These are phyloP conservation scores for Neoboletus magnificus DNA, from an alignment of 768 basidiomycete species.

Conservation along the genomic window DNA sequence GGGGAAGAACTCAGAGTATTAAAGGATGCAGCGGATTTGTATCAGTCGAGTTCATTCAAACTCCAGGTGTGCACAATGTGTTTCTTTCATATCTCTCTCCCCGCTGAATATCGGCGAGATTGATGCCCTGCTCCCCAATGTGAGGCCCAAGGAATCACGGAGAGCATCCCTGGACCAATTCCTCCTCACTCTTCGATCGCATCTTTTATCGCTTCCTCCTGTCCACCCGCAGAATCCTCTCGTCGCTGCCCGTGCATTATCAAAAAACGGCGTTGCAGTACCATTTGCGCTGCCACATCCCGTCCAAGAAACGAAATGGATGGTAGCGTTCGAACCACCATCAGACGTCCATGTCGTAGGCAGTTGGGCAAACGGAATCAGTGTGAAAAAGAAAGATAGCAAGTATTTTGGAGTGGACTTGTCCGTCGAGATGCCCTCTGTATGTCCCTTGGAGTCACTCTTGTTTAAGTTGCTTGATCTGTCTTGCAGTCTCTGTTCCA, in stretches of 20 bases:
- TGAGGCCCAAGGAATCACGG: slow-evolving; percentile 57
- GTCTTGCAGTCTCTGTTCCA: slow-evolving; percentile 69
- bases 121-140: slow-evolving; percentile 74
- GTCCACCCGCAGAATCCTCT: slow-evolving; percentile 63
- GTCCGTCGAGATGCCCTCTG: slow-evolving; percentile 83
- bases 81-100: neutral
- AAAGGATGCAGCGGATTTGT: slow-evolving; percentile 72
- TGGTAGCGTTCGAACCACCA: slow-evolving; percentile 76
- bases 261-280: slow-evolving; percentile 55
- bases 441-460: slow-evolving; percentile 35
- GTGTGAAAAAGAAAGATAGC: slow-evolving; percentile 69
- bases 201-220: slow-evolving; percentile 57
- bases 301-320: slow-evolving; percentile 83
- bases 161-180: slow-evolving; percentile 62
- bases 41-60: slow-evolving; percentile 77
- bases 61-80: slow-evolving; percentile 58
- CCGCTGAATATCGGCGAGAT: slow-evolving; percentile 47
- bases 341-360: slow-evolving; percentile 75
- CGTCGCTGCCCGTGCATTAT: slow-evolving; percentile 52
- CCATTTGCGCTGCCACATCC: slow-evolving; percentile 71
- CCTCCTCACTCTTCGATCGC: slow-evolving; percentile 63
- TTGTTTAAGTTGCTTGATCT: neutral
- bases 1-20: slow-evolving; percentile 69
- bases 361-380: slow-evolving; percentile 79
- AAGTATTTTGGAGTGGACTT: slow-evolving; percentile 70